These are phyloP conservation scores for Suhomyces panamericanus DNA, from an alignment of 1,139 yeast genomes.

Conservation along the genomic window DNA sequence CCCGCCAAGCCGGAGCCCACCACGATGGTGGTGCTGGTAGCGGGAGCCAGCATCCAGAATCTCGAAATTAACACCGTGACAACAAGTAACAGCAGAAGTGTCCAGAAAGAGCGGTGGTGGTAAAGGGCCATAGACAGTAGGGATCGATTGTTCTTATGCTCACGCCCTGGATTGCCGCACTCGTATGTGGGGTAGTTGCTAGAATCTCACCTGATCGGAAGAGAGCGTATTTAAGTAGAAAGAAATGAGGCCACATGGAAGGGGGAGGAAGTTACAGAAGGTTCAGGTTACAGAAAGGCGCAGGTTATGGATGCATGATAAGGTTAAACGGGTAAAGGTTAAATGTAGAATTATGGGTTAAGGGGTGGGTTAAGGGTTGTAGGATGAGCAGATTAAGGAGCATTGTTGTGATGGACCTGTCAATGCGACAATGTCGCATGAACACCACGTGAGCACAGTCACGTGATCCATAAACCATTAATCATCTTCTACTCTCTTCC, in stretches of 20 bases:
- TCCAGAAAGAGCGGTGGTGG: constrained; percentile 1
- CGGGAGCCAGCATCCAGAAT: constrained; percentile 6
- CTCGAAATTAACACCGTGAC: not conserved
- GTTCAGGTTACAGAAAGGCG: no score
- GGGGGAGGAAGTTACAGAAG: no score
- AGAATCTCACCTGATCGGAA: not conserved
- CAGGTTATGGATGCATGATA: no score
- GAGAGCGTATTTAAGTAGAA: no score
- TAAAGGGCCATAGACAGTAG: no score
- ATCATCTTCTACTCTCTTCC: not conserved
- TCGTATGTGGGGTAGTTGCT: constrained; percentile 1
- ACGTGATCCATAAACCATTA: not conserved
- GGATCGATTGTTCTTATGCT: not conserved
- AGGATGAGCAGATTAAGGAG: no score
- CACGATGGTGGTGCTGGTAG: constrained; percentile 19
- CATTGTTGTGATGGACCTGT: no score
- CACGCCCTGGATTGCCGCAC: constrained; percentile 1
- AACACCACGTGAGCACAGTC: not conserved
- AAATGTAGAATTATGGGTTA: no score
- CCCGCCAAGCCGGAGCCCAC: constrained; percentile 44
- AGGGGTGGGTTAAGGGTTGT: no score
- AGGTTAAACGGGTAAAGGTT: no score
- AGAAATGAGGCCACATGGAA: no score
- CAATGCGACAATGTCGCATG: no score
- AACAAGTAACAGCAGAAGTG: not conserved